phyloP scores from a whole-genome alignment of 768 basidiomycete species.

The Cystoderma amianthinum region DNA sequence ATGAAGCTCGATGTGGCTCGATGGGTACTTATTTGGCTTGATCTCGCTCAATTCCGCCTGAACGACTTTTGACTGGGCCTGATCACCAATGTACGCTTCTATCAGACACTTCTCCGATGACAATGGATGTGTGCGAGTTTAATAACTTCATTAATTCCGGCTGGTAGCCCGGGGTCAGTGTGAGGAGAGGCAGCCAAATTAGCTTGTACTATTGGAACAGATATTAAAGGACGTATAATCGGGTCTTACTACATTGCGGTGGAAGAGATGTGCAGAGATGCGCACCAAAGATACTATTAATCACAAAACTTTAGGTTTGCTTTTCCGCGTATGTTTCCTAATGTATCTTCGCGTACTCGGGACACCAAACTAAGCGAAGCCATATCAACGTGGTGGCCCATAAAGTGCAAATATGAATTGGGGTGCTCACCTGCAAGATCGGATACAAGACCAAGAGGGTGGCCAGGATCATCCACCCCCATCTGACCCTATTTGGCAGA shows the following conservation, averaged over 20 bases:
- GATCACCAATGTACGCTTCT: conserved; percentile 2
- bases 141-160: not conserved
- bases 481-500: conserved; percentile 53
- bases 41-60: too few species aligned
- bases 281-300: too few species aligned
- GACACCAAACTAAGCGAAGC: conserved; percentile 6
- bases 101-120: conserved; percentile 2
- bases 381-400: conserved; percentile 1
- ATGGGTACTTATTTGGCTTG: too few species aligned
- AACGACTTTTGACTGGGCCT: not conserved
- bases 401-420: conserved; percentile 2
- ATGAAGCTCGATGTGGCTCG: too few species aligned
- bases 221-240: too few species aligned
- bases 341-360: conserved; percentile 6
- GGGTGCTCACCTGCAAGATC: conserved; percentile 45
- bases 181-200: too few species aligned
- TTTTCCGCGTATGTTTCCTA: conserved; percentile 4
- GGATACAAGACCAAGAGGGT: conserved; percentile 66
- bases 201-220: too few species aligned
- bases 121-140: not conserved
- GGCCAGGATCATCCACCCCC: conserved; percentile 59
- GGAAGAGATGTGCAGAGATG: too few species aligned
- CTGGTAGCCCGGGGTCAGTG: not conserved
- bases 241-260: too few species aligned
- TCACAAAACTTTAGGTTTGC: conserved; percentile 5